phyloP scores from a whole-genome alignment of 257 asterid genomes.

The Leonotis leonurus region DNA sequence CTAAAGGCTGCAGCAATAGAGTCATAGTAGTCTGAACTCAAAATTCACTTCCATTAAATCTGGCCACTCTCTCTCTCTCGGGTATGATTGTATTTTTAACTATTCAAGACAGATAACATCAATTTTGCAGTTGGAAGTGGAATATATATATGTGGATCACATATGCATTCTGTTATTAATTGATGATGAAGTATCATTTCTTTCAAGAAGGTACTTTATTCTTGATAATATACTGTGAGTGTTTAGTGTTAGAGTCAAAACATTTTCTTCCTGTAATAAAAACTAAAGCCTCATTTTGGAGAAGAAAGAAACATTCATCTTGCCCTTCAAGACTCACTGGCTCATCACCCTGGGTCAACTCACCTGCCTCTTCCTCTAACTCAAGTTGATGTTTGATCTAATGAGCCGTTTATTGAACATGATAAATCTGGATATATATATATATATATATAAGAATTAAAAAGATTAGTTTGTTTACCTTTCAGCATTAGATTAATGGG shows the following conservation, averaged over 20 bases:
- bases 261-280: not conserved
- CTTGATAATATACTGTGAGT: not conserved
- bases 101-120: not conserved
- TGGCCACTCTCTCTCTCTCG: not conserved
- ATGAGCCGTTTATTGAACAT: too few species aligned
- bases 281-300: not conserved
- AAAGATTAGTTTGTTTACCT: too few species aligned
- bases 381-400: too few species aligned
- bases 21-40: slow-evolving; percentile 10
- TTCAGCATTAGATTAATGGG: too few species aligned
- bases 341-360: too few species aligned
- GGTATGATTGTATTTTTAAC: not conserved
- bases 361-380: too few species aligned
- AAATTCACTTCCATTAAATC: not conserved
- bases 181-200: not conserved
- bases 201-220: not conserved
- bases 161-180: not conserved
- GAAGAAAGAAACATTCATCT: not conserved
- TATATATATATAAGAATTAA: too few species aligned
- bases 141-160: not conserved
- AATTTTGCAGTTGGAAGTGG: slow-evolving; percentile 21
- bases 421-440: too few species aligned
- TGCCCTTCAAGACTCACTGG: too few species aligned
- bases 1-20: slow-evolving; percentile 21
- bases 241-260: not conserved